A percentile compares a stretch with the other conserved stretches of the same genome.
These are phyloP conservation scores for Vinca major DNA, from an alignment of 305 asterid species.

Conservation along the genomic window DNA sequence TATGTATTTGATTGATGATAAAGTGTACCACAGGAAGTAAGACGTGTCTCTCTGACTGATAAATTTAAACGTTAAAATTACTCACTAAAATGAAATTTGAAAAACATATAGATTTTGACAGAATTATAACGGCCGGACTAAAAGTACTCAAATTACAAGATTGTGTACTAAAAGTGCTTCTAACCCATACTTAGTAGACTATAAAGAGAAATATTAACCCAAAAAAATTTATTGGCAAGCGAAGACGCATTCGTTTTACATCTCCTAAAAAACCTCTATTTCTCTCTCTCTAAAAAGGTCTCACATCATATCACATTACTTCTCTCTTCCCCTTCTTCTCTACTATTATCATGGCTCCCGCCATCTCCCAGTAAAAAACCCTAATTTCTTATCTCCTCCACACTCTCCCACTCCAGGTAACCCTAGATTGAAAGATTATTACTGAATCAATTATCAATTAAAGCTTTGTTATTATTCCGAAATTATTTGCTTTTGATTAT, in stretches of 20 bases:
- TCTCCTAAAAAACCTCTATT: slow-evolving; percentile 6
- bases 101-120: too few relatives aligned
- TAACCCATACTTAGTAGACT: background rate
- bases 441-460: background rate
- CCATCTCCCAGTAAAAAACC: slow-evolving; percentile 47
- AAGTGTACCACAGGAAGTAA: too few relatives aligned
- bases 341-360: slow-evolving; percentile 40
- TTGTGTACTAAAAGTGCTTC: too few relatives aligned
- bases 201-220: background rate
- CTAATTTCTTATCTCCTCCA: slow-evolving; percentile 17
- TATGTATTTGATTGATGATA: too few relatives aligned
- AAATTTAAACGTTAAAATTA: too few relatives aligned
- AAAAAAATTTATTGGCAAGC: background rate
- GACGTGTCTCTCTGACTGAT: too few relatives aligned
- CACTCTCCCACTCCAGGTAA: slow-evolving; percentile 36
- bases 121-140: too few relatives aligned
- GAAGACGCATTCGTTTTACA: slow-evolving; percentile 1
- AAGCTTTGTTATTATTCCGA: slow-evolving; percentile 10
- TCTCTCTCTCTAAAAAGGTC: slow-evolving; percentile 4
- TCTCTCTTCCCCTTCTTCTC: background rate
- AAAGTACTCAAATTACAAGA: too few relatives aligned
- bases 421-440: background rate
- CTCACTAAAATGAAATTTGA: too few relatives aligned
- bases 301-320: background rate
- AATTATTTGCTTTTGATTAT: slow-evolving; percentile 7